Base-by-base conservation (phyloP, 345 rosid species). In the Stellera chamaejasme region DNA sequence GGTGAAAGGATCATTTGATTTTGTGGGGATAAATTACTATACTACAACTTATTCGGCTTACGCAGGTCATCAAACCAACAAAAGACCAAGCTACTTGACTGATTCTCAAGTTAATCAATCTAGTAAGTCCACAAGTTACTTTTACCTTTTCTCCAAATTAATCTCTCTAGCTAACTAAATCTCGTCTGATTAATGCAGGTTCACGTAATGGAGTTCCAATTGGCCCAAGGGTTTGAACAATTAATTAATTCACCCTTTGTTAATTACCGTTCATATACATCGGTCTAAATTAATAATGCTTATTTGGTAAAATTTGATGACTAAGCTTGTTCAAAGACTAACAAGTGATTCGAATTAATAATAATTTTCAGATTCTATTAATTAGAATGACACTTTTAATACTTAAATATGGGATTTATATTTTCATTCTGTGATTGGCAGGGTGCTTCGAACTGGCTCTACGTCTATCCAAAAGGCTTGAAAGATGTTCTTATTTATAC, bases 1-100 rank as follows among this genome's bases (percentile, higher is more conserved):
- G 64, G 11, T 79, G 12, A 79, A 74, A 62, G 77, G 80, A 6
- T 79, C 88, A 6, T 59, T 67, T 25, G 84, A 79, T 75, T 82
- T 76, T 64, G 58, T 77, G 0, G 82, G 82, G 36, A 27, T 82
- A 32, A 82, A 79, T 58, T 82, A 79, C 58, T 82, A 79, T 46
- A 67, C 77, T 0, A 41, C 79, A 15, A 3, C 43, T 48, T 82
- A 70, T 50, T 82, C 73, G 23, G 26, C 55, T 2, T 12, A 61
- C 52, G 50, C 39, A 10, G 60, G 72, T 3, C 3, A 1, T 5
- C 5, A 41, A 7, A 44, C 43, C n/a, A 16, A n/a, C 11, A 14
- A 23, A 5, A 27, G 59, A 2, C 27, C 67, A 28, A 71, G 71
- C 61, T 69, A 53, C 23, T 4, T 44, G 16, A 81, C 83, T 2